phyloP scores from a whole-genome alignment of 2,329 filamentous ascomycete species.

The Pestalotiopsis sp. region DNA sequence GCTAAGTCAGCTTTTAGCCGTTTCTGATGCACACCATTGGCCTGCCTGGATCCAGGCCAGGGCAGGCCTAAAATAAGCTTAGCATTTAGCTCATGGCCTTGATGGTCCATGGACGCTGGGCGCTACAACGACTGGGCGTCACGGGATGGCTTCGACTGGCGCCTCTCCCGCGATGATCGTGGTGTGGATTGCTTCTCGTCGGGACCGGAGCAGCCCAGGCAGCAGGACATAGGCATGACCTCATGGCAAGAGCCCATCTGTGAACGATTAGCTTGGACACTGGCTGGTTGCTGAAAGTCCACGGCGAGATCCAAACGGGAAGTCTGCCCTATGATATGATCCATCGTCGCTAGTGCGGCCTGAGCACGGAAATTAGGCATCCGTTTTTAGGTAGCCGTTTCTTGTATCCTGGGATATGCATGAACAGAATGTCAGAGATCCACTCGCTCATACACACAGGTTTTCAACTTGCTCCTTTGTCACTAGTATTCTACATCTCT shows the following conservation, averaged over 20 bases:
- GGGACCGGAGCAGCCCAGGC: too few relatives aligned
- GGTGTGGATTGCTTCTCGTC: neutral
- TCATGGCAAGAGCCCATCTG: too few relatives aligned
- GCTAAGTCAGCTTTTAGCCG: neutral
- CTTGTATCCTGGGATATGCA: neutral
- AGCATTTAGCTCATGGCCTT: neutral
- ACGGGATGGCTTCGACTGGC: neutral
- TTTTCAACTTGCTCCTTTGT: neutral
- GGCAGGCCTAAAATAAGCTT: conserved; percentile 4
- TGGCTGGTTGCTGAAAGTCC: too few relatives aligned
- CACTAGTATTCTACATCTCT: too few relatives aligned
- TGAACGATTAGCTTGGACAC: too few relatives aligned
- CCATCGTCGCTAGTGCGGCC: neutral
- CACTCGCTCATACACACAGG: neutral
- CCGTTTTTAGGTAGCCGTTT: neutral
- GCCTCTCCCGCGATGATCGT: neutral
- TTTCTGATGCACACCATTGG: neutral
- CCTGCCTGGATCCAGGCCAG: neutral
- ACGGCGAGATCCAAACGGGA: neutral
- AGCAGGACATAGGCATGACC: too few relatives aligned
- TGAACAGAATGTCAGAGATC: neutral
- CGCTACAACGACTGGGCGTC: neutral
- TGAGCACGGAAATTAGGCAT: neutral
- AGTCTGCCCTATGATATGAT: neutral
- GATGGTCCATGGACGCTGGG: neutral